Conservation (phyloP, 169 alveolate species). For the Plasmodium vivax region DNA sequence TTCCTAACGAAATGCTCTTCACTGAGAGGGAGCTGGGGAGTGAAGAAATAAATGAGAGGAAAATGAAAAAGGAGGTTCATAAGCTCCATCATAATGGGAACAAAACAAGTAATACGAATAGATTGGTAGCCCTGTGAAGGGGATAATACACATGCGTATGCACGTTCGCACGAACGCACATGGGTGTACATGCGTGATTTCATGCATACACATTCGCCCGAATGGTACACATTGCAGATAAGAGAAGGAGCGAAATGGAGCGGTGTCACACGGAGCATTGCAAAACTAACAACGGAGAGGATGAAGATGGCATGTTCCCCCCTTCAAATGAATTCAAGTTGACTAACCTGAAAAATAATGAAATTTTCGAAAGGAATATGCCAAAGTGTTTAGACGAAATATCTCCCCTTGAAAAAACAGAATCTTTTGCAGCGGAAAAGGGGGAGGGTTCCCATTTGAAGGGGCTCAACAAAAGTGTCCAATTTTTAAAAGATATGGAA, state of each 20-base stretch:
- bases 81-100: not conserved
- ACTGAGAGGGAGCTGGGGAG: not conserved
- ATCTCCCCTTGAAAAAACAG: not conserved
- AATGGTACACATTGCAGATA: not conserved
- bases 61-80: not conserved
- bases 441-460: not conserved
- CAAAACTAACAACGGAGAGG: not conserved
- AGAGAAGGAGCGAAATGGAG: not conserved
- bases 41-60: not conserved
- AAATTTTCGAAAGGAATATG: constrained; percentile 46
- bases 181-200: not conserved
- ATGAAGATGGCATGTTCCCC: not conserved
- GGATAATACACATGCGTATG: not conserved
- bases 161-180: not conserved
- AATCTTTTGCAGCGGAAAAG: not conserved
- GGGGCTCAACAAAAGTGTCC: constrained; percentile 28
- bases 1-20: not conserved
- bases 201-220: not conserved
- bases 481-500: constrained; percentile 59
- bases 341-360: constrained; percentile 19
- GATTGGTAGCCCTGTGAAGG: not conserved
- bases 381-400: not conserved
- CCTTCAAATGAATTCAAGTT: constrained; percentile 9
- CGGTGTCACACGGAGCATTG: not conserved
- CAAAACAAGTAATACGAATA: constrained; percentile 2